Conservation (phyloP, 2,329 filamentous ascomycete species). For the Daldinia sp. region DNA sequence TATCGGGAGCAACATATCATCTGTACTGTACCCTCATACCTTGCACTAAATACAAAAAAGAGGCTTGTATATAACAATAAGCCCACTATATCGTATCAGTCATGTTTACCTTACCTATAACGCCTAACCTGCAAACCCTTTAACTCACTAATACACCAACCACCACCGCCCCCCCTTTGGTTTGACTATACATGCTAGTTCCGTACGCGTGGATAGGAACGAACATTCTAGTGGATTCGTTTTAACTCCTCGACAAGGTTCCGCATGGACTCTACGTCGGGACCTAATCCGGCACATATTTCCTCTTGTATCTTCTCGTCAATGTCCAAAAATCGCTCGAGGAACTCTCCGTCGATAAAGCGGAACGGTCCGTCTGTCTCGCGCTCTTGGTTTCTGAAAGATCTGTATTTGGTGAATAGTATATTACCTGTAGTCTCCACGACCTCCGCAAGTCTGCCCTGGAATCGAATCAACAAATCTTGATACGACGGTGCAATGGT, state of each 20-base stretch:
- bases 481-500: conserved; percentile 76
- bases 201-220: background rate
- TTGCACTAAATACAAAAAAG: background rate
- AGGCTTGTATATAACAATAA: background rate
- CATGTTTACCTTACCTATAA: background rate
- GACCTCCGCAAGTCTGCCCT: conserved; percentile 71
- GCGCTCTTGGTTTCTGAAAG: conserved; percentile 76
- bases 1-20: background rate
- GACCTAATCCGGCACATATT: conserved; percentile 64
- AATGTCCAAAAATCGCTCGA: conserved; percentile 84
- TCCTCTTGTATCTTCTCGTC: conserved; percentile 64
- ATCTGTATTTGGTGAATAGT: conserved; percentile 81
- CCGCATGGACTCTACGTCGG: conserved; percentile 68
- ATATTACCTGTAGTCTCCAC: conserved; percentile 76
- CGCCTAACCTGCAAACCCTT: background rate
- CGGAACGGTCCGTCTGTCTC: conserved; percentile 79
- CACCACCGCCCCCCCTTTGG: background rate
- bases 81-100: background rate
- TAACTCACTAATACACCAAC: background rate
- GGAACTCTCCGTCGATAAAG: conserved; percentile 91
- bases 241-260: conserved; percentile 69
- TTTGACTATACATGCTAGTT: background rate
- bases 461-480: conserved; percentile 83
- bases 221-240: conserved; percentile 60
- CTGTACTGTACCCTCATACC: background rate